These are phyloP conservation scores for Penicillium sp. DNA, from an alignment of 2,329 filamentous ascomycete species.

Conservation along the genomic window DNA sequence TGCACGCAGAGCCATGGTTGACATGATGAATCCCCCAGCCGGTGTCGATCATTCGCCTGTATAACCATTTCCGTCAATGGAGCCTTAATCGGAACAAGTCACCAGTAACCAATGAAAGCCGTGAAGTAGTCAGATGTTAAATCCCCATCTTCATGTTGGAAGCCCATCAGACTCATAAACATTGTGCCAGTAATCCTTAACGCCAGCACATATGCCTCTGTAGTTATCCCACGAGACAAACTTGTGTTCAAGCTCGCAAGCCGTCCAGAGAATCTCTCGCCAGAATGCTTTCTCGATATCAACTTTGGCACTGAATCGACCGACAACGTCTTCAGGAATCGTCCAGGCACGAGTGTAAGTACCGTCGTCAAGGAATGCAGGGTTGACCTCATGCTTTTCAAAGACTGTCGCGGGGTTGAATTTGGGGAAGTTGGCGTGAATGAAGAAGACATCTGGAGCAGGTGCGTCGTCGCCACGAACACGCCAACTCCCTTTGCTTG, in stretches of 20 bases:
- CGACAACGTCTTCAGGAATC: constrained; percentile 29
- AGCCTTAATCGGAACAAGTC: too few relatives aligned
- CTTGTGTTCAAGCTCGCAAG: constrained; percentile 37
- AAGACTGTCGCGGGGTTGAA: constrained; percentile 42
- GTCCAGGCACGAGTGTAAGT: constrained; percentile 35
- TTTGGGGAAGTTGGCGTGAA: constrained; percentile 44
- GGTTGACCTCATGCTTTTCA: constrained; percentile 26
- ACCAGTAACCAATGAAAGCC: too few relatives aligned
- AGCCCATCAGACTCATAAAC: constrained; percentile 21
- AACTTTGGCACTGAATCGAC: constrained; percentile 25
- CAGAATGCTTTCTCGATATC: constrained; percentile 41
- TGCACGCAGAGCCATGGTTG: too few relatives aligned
- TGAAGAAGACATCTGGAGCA: constrained; percentile 37
- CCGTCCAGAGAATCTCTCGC: constrained; percentile 39
- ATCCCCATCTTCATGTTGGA: neutral
- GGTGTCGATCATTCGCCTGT: too few relatives aligned
- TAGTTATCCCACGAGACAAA: constrained; percentile 32
- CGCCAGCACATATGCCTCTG: constrained; percentile 32
- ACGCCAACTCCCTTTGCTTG: constrained; percentile 26
- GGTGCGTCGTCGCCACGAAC: constrained; percentile 31
- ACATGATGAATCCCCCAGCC: too few relatives aligned
- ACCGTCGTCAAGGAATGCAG: constrained; percentile 30
- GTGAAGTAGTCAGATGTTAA: neutral
- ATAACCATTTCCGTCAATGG: too few relatives aligned
- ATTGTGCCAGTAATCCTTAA: constrained; percentile 34